Base-by-base conservation (phyloP, 202 grass and related monocot genomes). In the Zizania palustris region DNA sequence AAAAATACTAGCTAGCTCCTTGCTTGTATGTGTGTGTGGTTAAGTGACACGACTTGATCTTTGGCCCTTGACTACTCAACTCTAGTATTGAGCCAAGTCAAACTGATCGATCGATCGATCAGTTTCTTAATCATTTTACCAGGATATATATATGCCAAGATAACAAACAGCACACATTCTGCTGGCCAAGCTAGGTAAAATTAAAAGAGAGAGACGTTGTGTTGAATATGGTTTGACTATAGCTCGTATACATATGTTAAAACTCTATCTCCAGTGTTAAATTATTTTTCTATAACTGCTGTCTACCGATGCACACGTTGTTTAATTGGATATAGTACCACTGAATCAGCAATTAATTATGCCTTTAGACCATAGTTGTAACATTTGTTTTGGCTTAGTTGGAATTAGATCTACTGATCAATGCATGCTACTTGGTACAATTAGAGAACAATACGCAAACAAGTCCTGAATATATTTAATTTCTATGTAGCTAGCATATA, bases 141-240 rank as follows among this genome's bases (percentile, higher is more conserved):
- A 34, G 49, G 18, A 43, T 35, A n/a, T n/a, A n/a, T n/a, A n/a
- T n/a, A 77, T 60, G 49, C 66, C 60, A 60, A 18, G 43, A 13
- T 35, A 62, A 44, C 21, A 35, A 58, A 77, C 59, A 53, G 54
- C 51, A 55, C 51, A 55, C 51, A 74, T 87, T 87, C 40, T 7
- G 3, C 37, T 3, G 19, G 7, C 42, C 33, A 67, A 69, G 54
- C 62, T 82, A 69, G n/a, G n/a, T n/a, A n/a, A n/a, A n/a, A n/a
- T n/a, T n/a, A 67, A 55, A 79, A 45, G 79, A 76, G 40, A 48
- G n/a, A 57, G 39, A 63, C 19, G 65, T 0, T 0, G 39, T 21
- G 57, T 84, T 84, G 86, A 88, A 84, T 84, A 12, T 42, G 9
- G 35, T 58, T 60, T 88, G 81, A 88, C 80, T 39, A 69, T 33